Percentiles rank a stretch among this genome's conserved stretches.
phyloP scores from a whole-genome alignment of 1,139 yeast genomes.

The Pichia sp. region DNA sequence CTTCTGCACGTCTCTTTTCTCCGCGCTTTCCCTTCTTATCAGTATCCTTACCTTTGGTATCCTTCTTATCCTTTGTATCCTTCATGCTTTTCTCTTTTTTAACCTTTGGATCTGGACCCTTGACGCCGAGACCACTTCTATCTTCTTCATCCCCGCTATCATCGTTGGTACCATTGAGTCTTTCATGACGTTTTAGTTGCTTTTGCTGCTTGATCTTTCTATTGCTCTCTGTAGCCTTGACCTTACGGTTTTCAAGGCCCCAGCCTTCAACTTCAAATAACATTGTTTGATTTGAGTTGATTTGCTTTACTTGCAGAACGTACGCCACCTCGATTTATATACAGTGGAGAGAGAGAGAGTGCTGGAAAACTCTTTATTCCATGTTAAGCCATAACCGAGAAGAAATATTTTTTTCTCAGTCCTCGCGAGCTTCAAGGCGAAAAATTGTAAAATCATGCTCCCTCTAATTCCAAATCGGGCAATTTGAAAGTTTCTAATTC shows the following conservation, averaged over 20 bases:
- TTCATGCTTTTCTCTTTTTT: background rate
- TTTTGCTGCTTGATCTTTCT: constrained; percentile 3
- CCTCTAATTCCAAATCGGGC: too few relatives aligned
- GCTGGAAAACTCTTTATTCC: too few relatives aligned
- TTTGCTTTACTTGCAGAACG: too few relatives aligned
- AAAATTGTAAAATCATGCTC: too few relatives aligned
- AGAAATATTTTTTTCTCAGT: too few relatives aligned
- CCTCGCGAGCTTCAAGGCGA: too few relatives aligned
- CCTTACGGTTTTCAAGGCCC: constrained; percentile 53
- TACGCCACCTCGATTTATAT: too few relatives aligned
- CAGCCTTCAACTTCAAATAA: constrained; percentile 79
- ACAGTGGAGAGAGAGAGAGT: too few relatives aligned
- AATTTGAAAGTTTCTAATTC: too few relatives aligned
- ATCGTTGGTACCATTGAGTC: background rate
- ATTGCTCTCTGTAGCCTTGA: too few relatives aligned
- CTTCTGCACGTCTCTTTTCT: background rate
- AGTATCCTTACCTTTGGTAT: constrained; percentile 6
- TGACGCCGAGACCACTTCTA: too few relatives aligned
- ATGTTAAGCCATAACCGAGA: too few relatives aligned
- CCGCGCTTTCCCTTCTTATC: background rate
- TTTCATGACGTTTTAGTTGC: constrained; percentile 7
- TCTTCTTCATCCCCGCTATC: background rate
- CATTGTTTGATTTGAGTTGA: constrained; percentile 44
- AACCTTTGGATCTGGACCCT: background rate
- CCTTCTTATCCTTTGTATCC: constrained; percentile 9